Base-by-base conservation (phyloP, 2,329 filamentous ascomycete species). In the Berkeleyomyces rouxiae region DNA sequence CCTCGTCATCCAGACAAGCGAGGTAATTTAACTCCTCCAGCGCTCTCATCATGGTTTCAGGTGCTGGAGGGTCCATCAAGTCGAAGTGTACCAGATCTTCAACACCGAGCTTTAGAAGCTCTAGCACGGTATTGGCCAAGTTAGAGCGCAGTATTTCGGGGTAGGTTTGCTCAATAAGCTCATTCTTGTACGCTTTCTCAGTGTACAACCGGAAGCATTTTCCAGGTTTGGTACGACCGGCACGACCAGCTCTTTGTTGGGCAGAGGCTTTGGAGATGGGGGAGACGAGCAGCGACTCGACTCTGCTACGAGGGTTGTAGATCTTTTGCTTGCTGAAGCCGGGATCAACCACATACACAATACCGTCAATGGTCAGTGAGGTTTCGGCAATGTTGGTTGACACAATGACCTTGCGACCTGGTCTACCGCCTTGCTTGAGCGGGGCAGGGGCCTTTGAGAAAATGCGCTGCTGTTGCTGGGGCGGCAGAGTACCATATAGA, bases 291-390 rank as follows among this genome's bases (percentile, higher is more conserved):
- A 99, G 81, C 0, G 93, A 97, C 75, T 99, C 93, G 67, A 99
- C 91, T 73, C 93, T 85, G 69, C 96, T 95, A 65, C 93, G 85
- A 31, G 93, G 92, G 74, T 99, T 97, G 79, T 97, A 99, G 66
- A 97, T 93, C 75, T 97, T 99, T 71, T 99, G 93, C 77, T 99
- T 99, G 77, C 90, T 96, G 78, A 99, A 99, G 43, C 93, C 93
- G 1, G 93, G 92, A 70, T 99, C 93, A n/a, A 99, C 92, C 42
- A 99, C 93, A 70, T 96, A 99, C 43, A 99, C 93, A 67, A 99
- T 99, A 72, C 93, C 93, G 71, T 99, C 93, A 65, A 99, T 99
- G 57, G 93, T 99, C 74, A 99, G 82, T 70, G 87, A 92, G 0
- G 93, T 99, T 77, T 99, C 93, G 53, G 93, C 93, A 73, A 99